Conservation (phyloP, 164 flowering plant genomes). For the Tinospora cordifolia region DNA sequence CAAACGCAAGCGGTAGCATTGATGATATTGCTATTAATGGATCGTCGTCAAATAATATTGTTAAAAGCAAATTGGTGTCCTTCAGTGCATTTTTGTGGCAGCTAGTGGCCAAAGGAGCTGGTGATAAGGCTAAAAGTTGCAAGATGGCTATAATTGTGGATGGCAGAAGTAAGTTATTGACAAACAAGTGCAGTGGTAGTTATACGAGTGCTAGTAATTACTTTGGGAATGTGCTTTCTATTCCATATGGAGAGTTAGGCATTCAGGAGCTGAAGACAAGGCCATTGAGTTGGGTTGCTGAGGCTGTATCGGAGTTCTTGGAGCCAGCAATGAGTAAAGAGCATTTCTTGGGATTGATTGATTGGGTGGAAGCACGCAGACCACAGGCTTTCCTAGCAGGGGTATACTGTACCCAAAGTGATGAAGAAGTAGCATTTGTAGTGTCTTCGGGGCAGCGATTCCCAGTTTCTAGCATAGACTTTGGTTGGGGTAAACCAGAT, state of each 20-base stretch:
- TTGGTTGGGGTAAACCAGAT: slow-evolving; percentile 52
- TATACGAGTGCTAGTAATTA: slow-evolving; percentile 14
- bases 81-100: slow-evolving; percentile 28
- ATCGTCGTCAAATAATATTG: no score
- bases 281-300: slow-evolving; percentile 37
- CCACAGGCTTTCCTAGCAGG: slow-evolving; percentile 31
- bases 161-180: slow-evolving; percentile 20
- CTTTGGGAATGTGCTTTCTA: slow-evolving; percentile 48
- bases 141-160: slow-evolving; percentile 32
- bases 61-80: slow-evolving; percentile 25
- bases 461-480: slow-evolving; percentile 37
- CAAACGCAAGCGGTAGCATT: slow-evolving; percentile 1
- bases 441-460: slow-evolving; percentile 54
- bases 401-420: slow-evolving; percentile 26
- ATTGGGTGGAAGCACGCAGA: slow-evolving; percentile 54
- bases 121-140: slow-evolving; percentile 1
- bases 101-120: slow-evolving; percentile 6
- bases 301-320: slow-evolving; percentile 27
- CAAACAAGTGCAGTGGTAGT: background rate
- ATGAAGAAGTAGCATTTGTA: slow-evolving; percentile 43
- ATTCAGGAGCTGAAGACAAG: slow-evolving; percentile 22
- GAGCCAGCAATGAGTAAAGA: slow-evolving; percentile 26
- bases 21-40: no score
- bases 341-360: slow-evolving; percentile 48
- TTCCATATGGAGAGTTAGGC: slow-evolving; percentile 33